Evolutionary conservation across 2,329 filamentous ascomycete species (phyloP).

Genomic region (Dendryphion nanum): DNA sequence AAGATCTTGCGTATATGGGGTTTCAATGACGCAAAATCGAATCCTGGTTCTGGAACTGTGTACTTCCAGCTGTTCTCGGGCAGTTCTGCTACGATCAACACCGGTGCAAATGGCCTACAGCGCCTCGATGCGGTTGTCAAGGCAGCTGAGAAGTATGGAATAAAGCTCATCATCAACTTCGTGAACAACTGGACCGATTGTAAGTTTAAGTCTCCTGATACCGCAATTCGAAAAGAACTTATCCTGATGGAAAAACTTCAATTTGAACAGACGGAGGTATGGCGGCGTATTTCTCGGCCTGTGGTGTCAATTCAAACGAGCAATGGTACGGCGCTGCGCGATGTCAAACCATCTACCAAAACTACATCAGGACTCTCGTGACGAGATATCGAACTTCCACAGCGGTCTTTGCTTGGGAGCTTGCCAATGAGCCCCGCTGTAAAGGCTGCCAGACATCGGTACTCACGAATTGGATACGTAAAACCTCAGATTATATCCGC

Average conservation of each 20-base stretch:
- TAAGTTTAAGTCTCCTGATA: neutral
- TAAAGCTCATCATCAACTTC: conserved; percentile 65
- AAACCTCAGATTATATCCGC: conserved; percentile 62
- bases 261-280: conserved; percentile 60
- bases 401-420: conserved; percentile 66
- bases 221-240: neutral
- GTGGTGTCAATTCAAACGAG: conserved; percentile 50
- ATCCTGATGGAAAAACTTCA: neutral
- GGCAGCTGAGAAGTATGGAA: conserved; percentile 56
- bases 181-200: conserved; percentile 63
- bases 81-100: conserved; percentile 58
- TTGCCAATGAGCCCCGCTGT: conserved; percentile 67
- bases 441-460: conserved; percentile 57
- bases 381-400: conserved; percentile 58
- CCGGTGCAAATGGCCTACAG: conserved; percentile 60
- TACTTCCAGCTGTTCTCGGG: conserved; percentile 57
- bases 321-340: conserved; percentile 57
- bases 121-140: conserved; percentile 64
- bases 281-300: conserved; percentile 56
- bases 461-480: conserved; percentile 59
- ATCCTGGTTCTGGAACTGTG: conserved; percentile 44
- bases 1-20: conserved; percentile 63
- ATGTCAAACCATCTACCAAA: conserved; percentile 55
- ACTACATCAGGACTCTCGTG: conserved; percentile 61
- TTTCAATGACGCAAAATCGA: conserved; percentile 58